Base-by-base conservation (phyloP, 805 yeast genomes). In the Lipomyces japonicus region DNA sequence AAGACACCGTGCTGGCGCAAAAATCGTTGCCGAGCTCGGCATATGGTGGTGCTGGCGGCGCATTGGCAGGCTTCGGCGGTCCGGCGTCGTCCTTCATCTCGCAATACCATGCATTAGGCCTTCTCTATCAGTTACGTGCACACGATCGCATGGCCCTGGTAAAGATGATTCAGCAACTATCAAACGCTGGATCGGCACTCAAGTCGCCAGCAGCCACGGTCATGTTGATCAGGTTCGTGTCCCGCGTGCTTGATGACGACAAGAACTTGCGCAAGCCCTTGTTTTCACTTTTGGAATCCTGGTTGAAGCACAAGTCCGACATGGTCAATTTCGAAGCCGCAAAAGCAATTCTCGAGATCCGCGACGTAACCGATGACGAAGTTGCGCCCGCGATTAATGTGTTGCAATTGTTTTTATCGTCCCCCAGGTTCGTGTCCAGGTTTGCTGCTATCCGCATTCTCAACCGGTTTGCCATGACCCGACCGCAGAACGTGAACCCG, bases 91-190 rank as follows among this genome's bases (percentile, higher is more conserved):
- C 95, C 19, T 81, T 77, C 68, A 84, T 87, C 75, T 78, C 95
- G 51, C 97, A 93, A 73, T 93, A 91, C 71, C 97, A 93, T 68
- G 97, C 98, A 2, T 74, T 93, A 60, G 97, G 96, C 22, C 76
- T 93, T 61, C 72, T 95, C 61, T 90, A 89, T 67, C 85, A 86
- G 61, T 76, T 93, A 68, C 81, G 95, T 67, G 83, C 83, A 63
- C 95, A 85, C 67, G 98, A 93, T 66, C 83, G 85, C 61, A 88
- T 93, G 91, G 95, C 97, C 1, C 74, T 93, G 62, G 78, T 87
- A 77, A 91, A 91, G 69, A 75, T 93, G 73, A 84, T 90, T 62
- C 87, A 89, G 62, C 86, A 87, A 53, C 80, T 86, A 62, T 69
- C 78, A 30, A 42, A 41, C 31, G 54, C 59, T 1, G 75, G 74